Evolutionary conservation across 2,329 filamentous ascomycete genomes (phyloP).

Genomic region (Periconia macrospinosa): DNA sequence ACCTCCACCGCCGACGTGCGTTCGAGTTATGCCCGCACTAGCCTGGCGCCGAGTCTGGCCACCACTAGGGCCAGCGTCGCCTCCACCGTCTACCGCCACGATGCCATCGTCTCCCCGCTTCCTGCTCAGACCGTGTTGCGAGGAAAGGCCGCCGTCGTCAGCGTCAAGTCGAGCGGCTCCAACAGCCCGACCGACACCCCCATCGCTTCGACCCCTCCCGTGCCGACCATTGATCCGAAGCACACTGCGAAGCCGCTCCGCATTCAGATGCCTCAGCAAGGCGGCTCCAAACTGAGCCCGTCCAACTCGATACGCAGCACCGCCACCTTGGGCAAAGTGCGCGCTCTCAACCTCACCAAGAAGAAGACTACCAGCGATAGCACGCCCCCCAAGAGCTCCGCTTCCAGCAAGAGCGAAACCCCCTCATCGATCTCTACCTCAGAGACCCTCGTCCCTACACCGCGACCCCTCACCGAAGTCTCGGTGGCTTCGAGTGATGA

Average conservation of each 20-base stretch:
- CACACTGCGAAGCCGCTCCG: slow-evolving; percentile 36
- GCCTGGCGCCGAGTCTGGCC: slow-evolving; percentile 53
- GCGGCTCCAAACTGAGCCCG: slow-evolving; percentile 28
- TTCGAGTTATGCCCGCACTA: slow-evolving; percentile 49
- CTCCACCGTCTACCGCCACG: slow-evolving; percentile 91
- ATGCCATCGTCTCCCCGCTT: slow-evolving; percentile 76
- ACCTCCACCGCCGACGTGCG: slow-evolving; percentile 68
- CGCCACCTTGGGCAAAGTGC: slow-evolving; percentile 48
- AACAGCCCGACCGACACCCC: slow-evolving; percentile 55
- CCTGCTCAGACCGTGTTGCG: slow-evolving; percentile 85
- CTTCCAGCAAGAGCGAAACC: slow-evolving; percentile 20
- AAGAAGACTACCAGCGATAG: slow-evolving; percentile 35
- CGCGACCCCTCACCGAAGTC: slow-evolving; percentile 33
- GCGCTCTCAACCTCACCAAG: slow-evolving; percentile 49
- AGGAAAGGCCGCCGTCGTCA: slow-evolving; percentile 89
- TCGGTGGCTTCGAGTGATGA: slow-evolving; percentile 37
- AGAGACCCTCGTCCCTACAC: slow-evolving; percentile 19
- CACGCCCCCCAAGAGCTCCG: slow-evolving; percentile 33
- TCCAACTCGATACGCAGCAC: slow-evolving; percentile 41
- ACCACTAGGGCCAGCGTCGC: slow-evolving; percentile 63
- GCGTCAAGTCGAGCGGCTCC: slow-evolving; percentile 72
- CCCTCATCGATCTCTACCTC: slow-evolving; percentile 15
- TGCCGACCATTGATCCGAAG: slow-evolving; percentile 70
- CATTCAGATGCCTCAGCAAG: slow-evolving; percentile 46
- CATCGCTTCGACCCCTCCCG: slow-evolving; percentile 64